Evolutionary conservation across 257 asterid genomes (phyloP), one percentile per base, ranked within the genome.

Genomic region (Cordia subcordata): DNA sequence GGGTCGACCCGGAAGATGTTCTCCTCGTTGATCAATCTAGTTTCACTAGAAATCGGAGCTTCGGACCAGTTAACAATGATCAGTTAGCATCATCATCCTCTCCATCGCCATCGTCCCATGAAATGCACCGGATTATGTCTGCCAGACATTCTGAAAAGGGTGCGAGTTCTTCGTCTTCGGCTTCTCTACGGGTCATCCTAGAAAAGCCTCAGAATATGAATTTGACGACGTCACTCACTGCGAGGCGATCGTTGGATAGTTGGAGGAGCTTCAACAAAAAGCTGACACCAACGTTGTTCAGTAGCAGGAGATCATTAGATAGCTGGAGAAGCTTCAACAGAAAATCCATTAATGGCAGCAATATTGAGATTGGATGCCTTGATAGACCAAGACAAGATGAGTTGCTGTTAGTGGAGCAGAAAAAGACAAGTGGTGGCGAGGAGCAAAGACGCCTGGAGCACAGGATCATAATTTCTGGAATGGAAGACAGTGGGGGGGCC

Each of bases 1-100:
- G 94, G 15, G 97, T 90, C 68, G 83, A 81, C 69, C 94, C 95
- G 0, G 97, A 87, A 65, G 97, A 90, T 68, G 70, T 78, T 58
- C 82, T 90, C 45, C 75, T 90, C 0, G 64, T 84, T 13, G 70
- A 63, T 42, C 44, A 60, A 0, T 22, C 38, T 37, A n/a, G 57
- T 53, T 20, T 1, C 21, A 4, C 2, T 17, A 49, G 53, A 8
- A 49, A 19, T 16, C 61, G 50, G 57, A 50, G 16, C 57, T 39
- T 52, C 10, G 39, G 22, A 15, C 32, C 14, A 8, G 10, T 12
- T 58, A 13, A 5, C 10, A 17, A 61, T 56, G 53, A 55, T 20
- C 15, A 11, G 3, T 8, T 11, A 4, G 18, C 20, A 4, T 49
- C 50, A 12, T 21, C 55, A 11, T 44, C 14, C 0, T 18, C 53